Percentiles rank a stretch among this genome's conserved stretches.
phyloP scores from a whole-genome alignment of 805 yeast genomes.

The Suhomyces kilbournensis region DNA sequence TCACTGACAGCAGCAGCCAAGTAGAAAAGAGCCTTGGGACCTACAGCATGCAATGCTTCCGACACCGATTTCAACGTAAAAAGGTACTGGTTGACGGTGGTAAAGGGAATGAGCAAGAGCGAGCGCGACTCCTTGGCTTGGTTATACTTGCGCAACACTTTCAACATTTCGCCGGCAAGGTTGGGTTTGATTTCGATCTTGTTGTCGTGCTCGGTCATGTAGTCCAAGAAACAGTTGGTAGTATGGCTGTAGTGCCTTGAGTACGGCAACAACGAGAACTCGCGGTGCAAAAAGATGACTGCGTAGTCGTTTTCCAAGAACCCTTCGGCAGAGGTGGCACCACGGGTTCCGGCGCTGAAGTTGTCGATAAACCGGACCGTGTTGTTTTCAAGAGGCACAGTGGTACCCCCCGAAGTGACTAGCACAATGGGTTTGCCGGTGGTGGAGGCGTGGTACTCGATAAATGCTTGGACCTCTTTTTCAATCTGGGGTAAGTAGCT shows the following conservation, averaged over 20 bases:
- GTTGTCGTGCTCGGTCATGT: conserved; percentile 58
- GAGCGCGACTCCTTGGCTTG: conserved; percentile 48
- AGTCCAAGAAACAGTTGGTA: conserved; percentile 82
- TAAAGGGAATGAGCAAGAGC: conserved; percentile 77
- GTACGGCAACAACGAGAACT: conserved; percentile 87
- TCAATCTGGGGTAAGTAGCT: conserved; percentile 63
- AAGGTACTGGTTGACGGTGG: conserved; percentile 91
- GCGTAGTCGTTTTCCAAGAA: conserved; percentile 84
- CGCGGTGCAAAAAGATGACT: conserved; percentile 88
- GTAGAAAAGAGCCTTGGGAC: conserved; percentile 67
- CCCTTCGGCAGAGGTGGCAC: conserved; percentile 93
- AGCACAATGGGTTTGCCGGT: conserved; percentile 59
- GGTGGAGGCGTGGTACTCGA: conserved; percentile 47
- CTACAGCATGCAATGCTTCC: conserved; percentile 52
- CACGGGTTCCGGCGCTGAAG: conserved; percentile 96
- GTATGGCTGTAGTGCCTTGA: conserved; percentile 87
- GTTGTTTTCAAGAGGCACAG: conserved; percentile 95
- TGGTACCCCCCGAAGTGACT: conserved; percentile 96
- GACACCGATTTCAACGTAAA: conserved; percentile 76
- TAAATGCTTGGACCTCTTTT: conserved; percentile 56
- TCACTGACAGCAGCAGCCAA: conserved; percentile 98
- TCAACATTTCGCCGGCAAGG: conserved; percentile 59
- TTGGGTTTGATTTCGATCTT: conserved; percentile 59
- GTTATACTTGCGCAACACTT: conserved; percentile 54
- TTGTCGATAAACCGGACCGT: conserved; percentile 96